These are phyloP conservation scores for Penicillium simplicissimum DNA, from an alignment of 495 filamentous ascomycete species.

Conservation along the genomic window DNA sequence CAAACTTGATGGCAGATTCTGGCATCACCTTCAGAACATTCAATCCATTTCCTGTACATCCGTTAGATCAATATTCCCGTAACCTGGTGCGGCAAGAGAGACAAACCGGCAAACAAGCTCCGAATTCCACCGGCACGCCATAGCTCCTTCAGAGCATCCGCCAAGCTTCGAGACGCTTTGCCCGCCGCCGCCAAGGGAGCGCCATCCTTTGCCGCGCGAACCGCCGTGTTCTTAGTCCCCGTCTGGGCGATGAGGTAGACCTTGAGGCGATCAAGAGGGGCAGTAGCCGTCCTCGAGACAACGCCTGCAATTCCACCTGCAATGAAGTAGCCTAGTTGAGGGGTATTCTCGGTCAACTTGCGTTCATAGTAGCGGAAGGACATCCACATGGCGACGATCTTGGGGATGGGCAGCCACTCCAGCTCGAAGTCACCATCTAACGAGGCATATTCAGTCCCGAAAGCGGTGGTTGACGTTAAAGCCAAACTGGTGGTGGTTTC, in stretches of 20 bases:
- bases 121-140: conserved; percentile 87
- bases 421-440: conserved; percentile 43
- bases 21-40: conserved; percentile 98
- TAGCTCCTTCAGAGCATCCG: conserved; percentile 69
- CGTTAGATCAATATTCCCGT: conserved; percentile 10
- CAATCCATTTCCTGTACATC: conserved; percentile 77
- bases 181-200: conserved; percentile 65
- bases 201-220: conserved; percentile 70
- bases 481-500: conserved; percentile 26
- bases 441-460: conserved; percentile 33
- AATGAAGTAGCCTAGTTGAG: conserved; percentile 90
- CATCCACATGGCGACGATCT: conserved; percentile 50
- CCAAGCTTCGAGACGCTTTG: conserved; percentile 65
- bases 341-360: conserved; percentile 64
- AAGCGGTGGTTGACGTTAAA: conserved; percentile 27
- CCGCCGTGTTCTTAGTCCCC: conserved; percentile 56
- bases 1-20: conserved; percentile 96
- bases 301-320: conserved; percentile 91
- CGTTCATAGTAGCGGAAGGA: conserved; percentile 52
- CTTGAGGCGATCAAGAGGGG: conserved; percentile 93
- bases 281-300: conserved; percentile 89
- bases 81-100: not conserved
- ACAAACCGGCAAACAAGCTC: conserved; percentile 90
- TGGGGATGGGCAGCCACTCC: conserved; percentile 49
- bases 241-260: conserved; percentile 97